phyloP scores from a whole-genome alignment of 441 rosid species.

The Pelargonium fulgidum region DNA sequence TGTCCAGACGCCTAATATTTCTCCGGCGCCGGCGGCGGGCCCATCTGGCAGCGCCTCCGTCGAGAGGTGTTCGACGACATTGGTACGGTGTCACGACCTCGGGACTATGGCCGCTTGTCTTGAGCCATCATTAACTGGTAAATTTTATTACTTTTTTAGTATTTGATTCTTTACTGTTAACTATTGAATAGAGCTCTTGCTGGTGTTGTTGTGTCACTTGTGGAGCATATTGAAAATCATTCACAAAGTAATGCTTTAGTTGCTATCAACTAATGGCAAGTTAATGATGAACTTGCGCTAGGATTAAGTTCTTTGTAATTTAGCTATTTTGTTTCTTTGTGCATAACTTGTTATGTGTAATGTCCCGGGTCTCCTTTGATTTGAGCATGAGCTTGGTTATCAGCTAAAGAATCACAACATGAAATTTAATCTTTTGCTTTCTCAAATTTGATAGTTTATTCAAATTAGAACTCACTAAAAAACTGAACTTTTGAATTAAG shows the following conservation, averaged over 20 bases:
- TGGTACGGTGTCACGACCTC: background rate
- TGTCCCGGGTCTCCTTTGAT: no score
- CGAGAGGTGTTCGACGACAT: background rate
- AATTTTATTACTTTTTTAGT: background rate
- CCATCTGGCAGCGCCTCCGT: background rate
- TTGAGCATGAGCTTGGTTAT: no score
- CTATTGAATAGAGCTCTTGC: background rate
- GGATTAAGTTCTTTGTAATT: background rate
- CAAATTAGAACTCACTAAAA: no score
- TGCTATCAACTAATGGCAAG: no score
- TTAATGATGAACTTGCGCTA: background rate
- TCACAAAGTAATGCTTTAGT: background rate
- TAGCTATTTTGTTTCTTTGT: background rate
- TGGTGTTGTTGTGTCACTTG: background rate
- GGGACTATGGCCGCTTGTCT: conserved; percentile 9
- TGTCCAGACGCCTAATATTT: background rate
- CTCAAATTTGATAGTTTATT: no score
- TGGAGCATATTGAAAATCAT: background rate
- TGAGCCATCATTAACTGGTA: background rate
- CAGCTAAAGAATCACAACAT: no score
- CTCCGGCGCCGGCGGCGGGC: background rate
- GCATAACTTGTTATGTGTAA: background rate
- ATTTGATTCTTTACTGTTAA: no score
- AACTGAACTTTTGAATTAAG: no score
- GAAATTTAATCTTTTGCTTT: no score